phyloP scores from a whole-genome alignment of 441 rosid genomes.

The Populus hybrid region DNA sequence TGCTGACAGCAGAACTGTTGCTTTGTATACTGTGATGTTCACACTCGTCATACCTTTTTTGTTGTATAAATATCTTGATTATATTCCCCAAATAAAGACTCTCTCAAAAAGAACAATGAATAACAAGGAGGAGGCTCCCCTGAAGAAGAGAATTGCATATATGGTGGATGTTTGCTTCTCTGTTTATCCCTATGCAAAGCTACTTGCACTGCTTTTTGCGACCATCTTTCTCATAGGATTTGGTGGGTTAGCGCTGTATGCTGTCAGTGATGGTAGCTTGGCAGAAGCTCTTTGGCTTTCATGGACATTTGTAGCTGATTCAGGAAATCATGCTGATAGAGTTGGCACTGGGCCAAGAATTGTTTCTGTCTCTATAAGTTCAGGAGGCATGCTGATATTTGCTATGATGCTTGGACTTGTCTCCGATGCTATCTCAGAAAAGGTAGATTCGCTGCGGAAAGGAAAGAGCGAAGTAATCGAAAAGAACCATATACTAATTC shows the following conservation, averaged over 20 bases:
- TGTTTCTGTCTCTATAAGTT: conserved; percentile 82
- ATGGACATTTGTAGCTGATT: conserved; percentile 91
- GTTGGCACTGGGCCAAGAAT: conserved; percentile 76
- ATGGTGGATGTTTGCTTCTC: conserved; percentile 86
- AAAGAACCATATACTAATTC: conserved; percentile 76
- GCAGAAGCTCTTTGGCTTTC: conserved; percentile 91
- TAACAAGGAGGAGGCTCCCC: conserved; percentile 67
- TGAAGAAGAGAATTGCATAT: conserved; percentile 90
- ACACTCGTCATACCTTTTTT: conserved; percentile 60
- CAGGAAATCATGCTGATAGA: conserved; percentile 87
- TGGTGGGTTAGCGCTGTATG: conserved; percentile 82
- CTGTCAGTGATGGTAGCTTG: conserved; percentile 75
- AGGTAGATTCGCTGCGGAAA: conserved; percentile 85
- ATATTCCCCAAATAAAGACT: conserved; percentile 55
- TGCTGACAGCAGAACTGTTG: conserved; percentile 55
- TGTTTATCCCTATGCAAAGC: conserved; percentile 84
- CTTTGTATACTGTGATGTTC: conserved; percentile 51
- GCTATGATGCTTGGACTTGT: conserved; percentile 97
- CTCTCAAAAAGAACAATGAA: conserved; percentile 42
- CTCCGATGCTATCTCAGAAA: conserved; percentile 91
- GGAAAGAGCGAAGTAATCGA: conserved; percentile 96
- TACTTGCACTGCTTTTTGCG: conserved; percentile 85
- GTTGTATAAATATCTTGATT: conserved; percentile 65
- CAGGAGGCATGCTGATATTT: conserved; percentile 91
- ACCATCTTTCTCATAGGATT: conserved; percentile 74